These are phyloP conservation scores for Fistulinella prunicolor DNA, from an alignment of 768 basidiomycete genomes.

Conservation along the genomic window DNA sequence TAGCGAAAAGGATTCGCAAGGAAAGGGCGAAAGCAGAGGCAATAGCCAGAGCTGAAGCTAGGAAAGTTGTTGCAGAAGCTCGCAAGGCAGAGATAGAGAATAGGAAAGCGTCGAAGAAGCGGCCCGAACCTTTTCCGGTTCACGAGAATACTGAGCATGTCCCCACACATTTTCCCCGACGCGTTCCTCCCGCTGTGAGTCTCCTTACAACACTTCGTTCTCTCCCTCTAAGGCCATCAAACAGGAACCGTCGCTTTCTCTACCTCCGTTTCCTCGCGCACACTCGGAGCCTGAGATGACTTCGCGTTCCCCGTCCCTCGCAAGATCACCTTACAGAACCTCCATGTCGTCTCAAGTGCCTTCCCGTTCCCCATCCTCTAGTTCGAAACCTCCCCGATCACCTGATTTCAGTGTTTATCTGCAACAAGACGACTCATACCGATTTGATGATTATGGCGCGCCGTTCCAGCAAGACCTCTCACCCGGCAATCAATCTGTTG, in stretches of 20 bases:
- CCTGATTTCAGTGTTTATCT: slow-evolving; percentile 13
- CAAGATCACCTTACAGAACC: slow-evolving; percentile 2
- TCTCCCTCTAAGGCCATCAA: neutral
- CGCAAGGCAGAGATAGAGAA: slow-evolving; percentile 9
- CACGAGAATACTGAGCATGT: neutral
- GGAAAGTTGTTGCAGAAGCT: slow-evolving; percentile 14
- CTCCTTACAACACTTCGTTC: neutral
- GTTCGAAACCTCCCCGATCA: slow-evolving; percentile 1
- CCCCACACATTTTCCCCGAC: neutral
- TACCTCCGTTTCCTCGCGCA: slow-evolving; percentile 4
- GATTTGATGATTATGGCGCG: slow-evolving; percentile 7
- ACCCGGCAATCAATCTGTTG: neutral
- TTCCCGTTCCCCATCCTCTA: slow-evolving; percentile 7
- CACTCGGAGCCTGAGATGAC: slow-evolving; percentile 12
- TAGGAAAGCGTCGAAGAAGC: slow-evolving; percentile 18
- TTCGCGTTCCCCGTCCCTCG: slow-evolving; percentile 2
- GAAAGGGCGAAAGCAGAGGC: slow-evolving; percentile 25
- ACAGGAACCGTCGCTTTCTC: slow-evolving; percentile 9
- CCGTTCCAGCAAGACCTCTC: slow-evolving; percentile 3
- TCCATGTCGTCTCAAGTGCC: slow-evolving; percentile 4
- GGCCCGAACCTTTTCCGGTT: slow-evolving; percentile 29
- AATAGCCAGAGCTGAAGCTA: slow-evolving; percentile 16
- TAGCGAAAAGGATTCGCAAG: slow-evolving; percentile 35
- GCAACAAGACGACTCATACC: slow-evolving; percentile 15
- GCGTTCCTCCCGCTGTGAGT: slow-evolving; percentile 12